Evolutionary conservation across 2,329 filamentous ascomycete species (phyloP).

Genomic region (Verruconis gallopava): DNA sequence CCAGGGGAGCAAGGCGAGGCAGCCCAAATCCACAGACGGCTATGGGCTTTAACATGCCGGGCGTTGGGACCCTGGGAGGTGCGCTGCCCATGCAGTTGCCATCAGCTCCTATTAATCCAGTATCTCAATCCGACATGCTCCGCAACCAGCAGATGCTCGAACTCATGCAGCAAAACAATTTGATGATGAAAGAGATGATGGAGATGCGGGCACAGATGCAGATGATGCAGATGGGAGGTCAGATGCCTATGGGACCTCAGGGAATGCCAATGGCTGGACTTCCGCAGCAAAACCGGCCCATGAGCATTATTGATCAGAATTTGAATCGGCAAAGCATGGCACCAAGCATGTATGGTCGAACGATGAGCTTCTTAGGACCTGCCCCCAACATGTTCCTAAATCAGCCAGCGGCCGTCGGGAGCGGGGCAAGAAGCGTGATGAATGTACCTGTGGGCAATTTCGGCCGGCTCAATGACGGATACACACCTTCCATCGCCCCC

Average conservation of each 20-base stretch:
- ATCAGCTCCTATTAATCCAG: background rate
- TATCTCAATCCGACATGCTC: background rate
- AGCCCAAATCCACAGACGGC: conserved; percentile 47
- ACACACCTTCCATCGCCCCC: conserved; percentile 84
- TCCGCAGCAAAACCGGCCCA: conserved; percentile 4
- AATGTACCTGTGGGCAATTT: background rate
- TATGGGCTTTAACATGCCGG: conserved; percentile 20
- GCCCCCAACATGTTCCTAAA: background rate
- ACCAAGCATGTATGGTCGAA: conserved; percentile 4
- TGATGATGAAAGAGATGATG: conserved; percentile 5
- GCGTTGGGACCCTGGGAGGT: background rate
- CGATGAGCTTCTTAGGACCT: conserved; percentile 8
- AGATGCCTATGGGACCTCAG: conserved; percentile 17
- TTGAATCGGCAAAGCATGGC: conserved; percentile 2
- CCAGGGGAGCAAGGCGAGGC: conserved; percentile 62
- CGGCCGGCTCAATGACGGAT: conserved; percentile 31
- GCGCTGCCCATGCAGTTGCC: conserved; percentile 1
- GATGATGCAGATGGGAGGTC: conserved; percentile 10
- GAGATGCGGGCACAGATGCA: conserved; percentile 2
- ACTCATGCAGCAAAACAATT: background rate
- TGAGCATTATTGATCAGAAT: conserved; percentile 6
- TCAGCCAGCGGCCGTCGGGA: background rate
- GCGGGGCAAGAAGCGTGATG: background rate
- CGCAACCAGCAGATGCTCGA: conserved; percentile 2
- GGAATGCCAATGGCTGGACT: conserved; percentile 7